Evolutionary conservation across 2,329 filamentous ascomycete genomes (phyloP).

Genomic region (Neonectria ditissima): DNA sequence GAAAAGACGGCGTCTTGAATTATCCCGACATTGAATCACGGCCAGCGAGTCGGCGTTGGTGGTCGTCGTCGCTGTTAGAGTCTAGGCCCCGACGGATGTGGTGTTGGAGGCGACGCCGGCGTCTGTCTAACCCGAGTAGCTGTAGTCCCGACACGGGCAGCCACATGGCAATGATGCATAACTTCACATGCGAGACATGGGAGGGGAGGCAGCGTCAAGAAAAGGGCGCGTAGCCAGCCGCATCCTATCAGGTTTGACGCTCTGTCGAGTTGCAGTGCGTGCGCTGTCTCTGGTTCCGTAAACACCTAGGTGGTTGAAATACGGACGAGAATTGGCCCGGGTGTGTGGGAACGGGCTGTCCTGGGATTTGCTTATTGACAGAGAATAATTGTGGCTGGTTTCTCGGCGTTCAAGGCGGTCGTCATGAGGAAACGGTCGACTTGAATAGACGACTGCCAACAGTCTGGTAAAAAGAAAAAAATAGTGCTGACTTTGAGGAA

Average conservation of each 20-base stretch:
- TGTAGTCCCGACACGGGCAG: background rate
- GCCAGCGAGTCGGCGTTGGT: too few species aligned
- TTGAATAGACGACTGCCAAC: background rate
- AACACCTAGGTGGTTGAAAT: background rate
- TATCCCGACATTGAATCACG: background rate
- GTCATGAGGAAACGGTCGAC: background rate
- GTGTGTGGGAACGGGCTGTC: background rate
- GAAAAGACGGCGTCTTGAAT: background rate
- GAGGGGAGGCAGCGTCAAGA: too few species aligned
- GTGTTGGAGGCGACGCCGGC: background rate
- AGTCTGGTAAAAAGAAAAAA: too few species aligned
- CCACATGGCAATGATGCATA: background rate
- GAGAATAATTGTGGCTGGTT: background rate
- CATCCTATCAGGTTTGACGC: too few species aligned
- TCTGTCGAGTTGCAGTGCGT: too few species aligned
- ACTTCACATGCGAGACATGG: background rate
- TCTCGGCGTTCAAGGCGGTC: background rate
- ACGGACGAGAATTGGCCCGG: constrained; percentile 16
- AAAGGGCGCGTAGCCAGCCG: background rate
- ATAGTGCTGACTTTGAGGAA: too few species aligned
- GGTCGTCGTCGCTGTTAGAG: background rate
- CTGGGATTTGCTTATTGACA: background rate
- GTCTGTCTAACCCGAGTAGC: too few species aligned
- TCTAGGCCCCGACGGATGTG: background rate
- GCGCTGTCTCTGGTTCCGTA: background rate